Evolutionary conservation across 495 filamentous ascomycete species (phyloP), one percentile per base, ranked within the genome.

Genomic region (Penicillium egyptiacum): DNA sequence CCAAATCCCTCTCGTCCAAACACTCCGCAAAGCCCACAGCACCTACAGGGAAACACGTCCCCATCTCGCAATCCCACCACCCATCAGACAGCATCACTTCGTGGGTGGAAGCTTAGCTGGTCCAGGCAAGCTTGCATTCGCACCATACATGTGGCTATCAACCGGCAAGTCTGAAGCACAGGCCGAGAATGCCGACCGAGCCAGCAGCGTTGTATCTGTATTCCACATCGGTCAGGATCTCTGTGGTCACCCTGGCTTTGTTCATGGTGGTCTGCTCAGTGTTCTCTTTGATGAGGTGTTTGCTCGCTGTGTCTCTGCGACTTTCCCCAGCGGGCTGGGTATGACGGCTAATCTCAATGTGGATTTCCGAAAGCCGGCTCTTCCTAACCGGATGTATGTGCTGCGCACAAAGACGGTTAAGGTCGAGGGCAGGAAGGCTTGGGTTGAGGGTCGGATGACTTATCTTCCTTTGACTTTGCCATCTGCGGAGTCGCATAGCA

Each of bases 11-110:
- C 65, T 96, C 10, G 74, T 85, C 6, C 68, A 78, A n/a, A 74
- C 78, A 39, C 79, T 97, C 23, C 85, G 90, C 17, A 65, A 69
- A 4, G 77, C 87, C 58, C 77, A 83, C 9, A 77, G 59, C 12
- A 20, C 76, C 6, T 88, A 86, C 72, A 79, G 78, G 33, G 92
- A 95, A 70, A 85, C 87, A 10, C 81, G 93, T 22, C 94, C 93
- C 3, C 74, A 77, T 37, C 70, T 71, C 43, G 50, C 71, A 16
- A 75, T 75, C 50, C 57, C 68, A 20, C 62, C 65, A 0, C 35
- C 60, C 1, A 64, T 73, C 1, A 61, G 68, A 31, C 68, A 70
- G 4, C 48, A 60, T 20, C 74, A 75, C 35, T 66, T 75, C 64
- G 73, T 77, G n/a, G 74, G 66, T 4, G 74, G 73, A 8, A 66